phyloP scores from a whole-genome alignment of 129 eudicot species.

The Pulicaria dysenterica region DNA sequence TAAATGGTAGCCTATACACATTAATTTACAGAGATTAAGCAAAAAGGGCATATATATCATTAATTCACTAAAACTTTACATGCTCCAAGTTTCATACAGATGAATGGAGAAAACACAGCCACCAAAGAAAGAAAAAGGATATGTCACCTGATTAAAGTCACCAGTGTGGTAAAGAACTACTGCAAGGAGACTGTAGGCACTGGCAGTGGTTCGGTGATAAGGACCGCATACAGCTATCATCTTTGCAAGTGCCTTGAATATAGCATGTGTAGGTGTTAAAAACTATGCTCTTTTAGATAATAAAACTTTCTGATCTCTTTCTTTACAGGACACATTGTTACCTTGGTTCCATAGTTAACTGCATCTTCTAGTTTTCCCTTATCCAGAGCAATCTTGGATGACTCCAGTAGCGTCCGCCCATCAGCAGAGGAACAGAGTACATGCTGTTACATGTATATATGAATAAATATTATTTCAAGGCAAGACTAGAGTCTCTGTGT shows the following conservation, averaged over 20 bases:
- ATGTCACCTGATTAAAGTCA: slow-evolving; percentile 94
- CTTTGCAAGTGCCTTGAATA: slow-evolving; percentile 87
- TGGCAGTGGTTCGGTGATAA: slow-evolving; percentile 93
- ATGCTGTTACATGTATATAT: slow-evolving; percentile 48
- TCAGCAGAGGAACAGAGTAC: slow-evolving; percentile 96
- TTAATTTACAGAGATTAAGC: not conserved
- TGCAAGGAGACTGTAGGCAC: slow-evolving; percentile 98
- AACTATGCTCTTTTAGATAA: not conserved
- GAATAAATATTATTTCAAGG: slow-evolving; percentile 12
- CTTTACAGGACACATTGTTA: slow-evolving; percentile 23
- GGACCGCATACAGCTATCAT: slow-evolving; percentile 99
- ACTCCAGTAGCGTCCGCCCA: slow-evolving; percentile 85
- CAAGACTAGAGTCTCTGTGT: not conserved
- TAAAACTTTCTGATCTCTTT: not conserved
- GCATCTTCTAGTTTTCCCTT: slow-evolving; percentile 99
- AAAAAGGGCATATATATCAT: not conserved
- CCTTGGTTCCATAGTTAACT: slow-evolving; percentile 93
- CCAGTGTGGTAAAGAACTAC: slow-evolving; percentile 99
- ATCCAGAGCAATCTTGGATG: slow-evolving; percentile 92
- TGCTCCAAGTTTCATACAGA: not conserved
- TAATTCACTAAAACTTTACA: not conserved
- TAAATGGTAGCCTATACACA: slow-evolving; percentile 83
- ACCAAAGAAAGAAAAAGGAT: slow-evolving; percentile 19
- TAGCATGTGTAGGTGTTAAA: slow-evolving; percentile 22
- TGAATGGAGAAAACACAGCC: not conserved